Percentiles rank a stretch among this genome's conserved stretches.
These are phyloP conservation scores for Candida quercuum DNA, from an alignment of 805 yeast species.

Conservation along the genomic window DNA sequence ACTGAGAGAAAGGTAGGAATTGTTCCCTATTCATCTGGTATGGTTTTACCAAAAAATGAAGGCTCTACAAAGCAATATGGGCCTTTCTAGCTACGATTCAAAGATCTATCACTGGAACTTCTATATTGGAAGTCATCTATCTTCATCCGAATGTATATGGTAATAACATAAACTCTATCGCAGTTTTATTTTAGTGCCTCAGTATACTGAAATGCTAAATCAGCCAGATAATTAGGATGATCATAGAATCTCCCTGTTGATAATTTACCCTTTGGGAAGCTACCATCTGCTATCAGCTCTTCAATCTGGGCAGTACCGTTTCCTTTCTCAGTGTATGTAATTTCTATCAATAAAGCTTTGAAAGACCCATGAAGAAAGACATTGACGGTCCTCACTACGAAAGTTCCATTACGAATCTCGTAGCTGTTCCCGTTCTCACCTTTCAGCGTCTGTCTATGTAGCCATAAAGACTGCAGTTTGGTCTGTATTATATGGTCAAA, in stretches of 20 bases:
- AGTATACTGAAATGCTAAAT: constrained; percentile 10
- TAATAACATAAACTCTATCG: background rate
- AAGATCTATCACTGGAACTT: no score
- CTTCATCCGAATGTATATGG: no score
- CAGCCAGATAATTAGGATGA: constrained; percentile 6
- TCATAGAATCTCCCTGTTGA: constrained; percentile 29
- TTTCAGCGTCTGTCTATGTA: constrained; percentile 56
- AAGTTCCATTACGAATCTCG: constrained; percentile 35
- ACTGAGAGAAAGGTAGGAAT: no score
- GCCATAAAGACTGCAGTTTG: constrained; percentile 68
- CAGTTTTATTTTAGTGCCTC: constrained; percentile 1
- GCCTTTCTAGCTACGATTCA: no score
- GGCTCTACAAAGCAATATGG: no score
- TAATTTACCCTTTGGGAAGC: constrained; percentile 34
- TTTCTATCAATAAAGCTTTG: constrained; percentile 62
- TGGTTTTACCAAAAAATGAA: no score
- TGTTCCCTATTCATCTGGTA: no score
- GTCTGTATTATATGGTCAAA: constrained; percentile 50
- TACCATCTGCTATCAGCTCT: constrained; percentile 29
- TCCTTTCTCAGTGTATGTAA: constrained; percentile 17
- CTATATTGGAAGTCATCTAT: no score
- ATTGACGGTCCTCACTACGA: constrained; percentile 60
- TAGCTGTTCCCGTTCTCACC: constrained; percentile 75
- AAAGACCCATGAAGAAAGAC: constrained; percentile 70
- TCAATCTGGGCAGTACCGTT: constrained; percentile 6